Base-by-base conservation (phyloP, 768 basidiomycete genomes). In the Kwoniella sp. region DNA sequence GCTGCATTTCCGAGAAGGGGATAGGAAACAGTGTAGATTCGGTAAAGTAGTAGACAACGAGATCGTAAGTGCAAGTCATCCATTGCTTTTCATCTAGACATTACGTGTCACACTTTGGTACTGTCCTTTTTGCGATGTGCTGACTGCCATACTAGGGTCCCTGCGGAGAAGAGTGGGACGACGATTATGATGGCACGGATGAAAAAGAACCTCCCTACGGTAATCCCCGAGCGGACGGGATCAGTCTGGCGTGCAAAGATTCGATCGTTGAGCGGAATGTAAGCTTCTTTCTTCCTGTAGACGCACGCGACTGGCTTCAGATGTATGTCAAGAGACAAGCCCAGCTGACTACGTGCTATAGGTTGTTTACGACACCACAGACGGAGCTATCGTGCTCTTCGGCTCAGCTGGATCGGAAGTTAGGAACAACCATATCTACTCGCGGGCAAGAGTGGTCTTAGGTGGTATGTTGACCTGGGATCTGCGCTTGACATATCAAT, bases 221-320 rank as follows among this genome's bases (percentile, higher is more conserved):
- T 0, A 77, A 76, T 57, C 80, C 80, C 1, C 49, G 76, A 27
- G 71, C 79, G 15, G 80, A 81, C 56, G 80, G 80, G 0, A 80
- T 81, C 64, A 80, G 79, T 73, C 63, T 81, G n/a, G 80, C 80
- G 4, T 81, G 80, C 63, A 76, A 77, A 62, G 76, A 81, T 37
- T 79, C 78, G 21, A 6, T 76, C 0, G 76, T 81, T 9, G 77
- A 79, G 51, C 54, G 67, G n/a, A 81, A 81, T 54, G 79, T 79
- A 61, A 72, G 76, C 10, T 37, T 8, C 4, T 30, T 30, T 19
- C 5, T 47, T 47, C 8, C 19, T n/a, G n/a, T n/a, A n/a, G n/a
- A n/a, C n/a, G n/a, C n/a, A n/a, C n/a, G n/a, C n/a, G n/a, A n/a
- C n/a, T n/a, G n/a, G n/a, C n/a, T n/a, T n/a, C n/a, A n/a, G n/a